phyloP scores from a whole-genome alignment of 2,329 filamentous ascomycete genomes.

The Fusarium decemcellulare region DNA sequence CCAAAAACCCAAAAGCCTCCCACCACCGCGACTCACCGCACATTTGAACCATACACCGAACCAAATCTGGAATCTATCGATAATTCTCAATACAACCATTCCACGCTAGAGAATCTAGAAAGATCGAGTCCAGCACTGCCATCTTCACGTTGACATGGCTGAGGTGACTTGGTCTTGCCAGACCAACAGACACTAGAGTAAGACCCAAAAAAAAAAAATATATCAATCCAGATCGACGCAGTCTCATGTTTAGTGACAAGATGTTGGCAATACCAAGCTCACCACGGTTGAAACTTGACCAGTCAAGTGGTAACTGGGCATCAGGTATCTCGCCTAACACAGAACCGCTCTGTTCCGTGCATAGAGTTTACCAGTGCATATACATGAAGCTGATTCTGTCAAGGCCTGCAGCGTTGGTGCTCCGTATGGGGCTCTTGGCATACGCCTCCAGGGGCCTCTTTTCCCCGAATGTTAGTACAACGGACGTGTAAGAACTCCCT shows the following conservation, averaged over 20 bases:
- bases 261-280: constrained; percentile 6
- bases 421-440: constrained; percentile 20
- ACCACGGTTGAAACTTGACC: background rate
- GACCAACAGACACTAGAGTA: background rate
- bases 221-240: constrained; percentile 7
- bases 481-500: constrained; percentile 12
- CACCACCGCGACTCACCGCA: constrained; percentile 8
- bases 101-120: background rate
- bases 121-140: background rate
- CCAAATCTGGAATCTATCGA: background rate
- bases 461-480: constrained; percentile 23
- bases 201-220: constrained; percentile 3
- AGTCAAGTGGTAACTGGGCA: background rate
- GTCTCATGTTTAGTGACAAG: constrained; percentile 16
- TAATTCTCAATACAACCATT: background rate
- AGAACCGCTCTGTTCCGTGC: constrained; percentile 13
- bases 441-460: constrained; percentile 15
- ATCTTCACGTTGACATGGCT: background rate
- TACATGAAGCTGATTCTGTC: constrained; percentile 20
- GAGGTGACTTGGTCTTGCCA: background rate
- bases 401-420: constrained; percentile 21
- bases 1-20: background rate
- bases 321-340: constrained; percentile 10
- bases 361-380: constrained; percentile 7
- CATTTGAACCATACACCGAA: constrained; percentile 5